Percentiles rank a stretch among this genome's conserved stretches.
Evolutionary conservation across 1,284 basidiomycete species (phyloP).

Genomic region (Golubevia sp.): DNA sequence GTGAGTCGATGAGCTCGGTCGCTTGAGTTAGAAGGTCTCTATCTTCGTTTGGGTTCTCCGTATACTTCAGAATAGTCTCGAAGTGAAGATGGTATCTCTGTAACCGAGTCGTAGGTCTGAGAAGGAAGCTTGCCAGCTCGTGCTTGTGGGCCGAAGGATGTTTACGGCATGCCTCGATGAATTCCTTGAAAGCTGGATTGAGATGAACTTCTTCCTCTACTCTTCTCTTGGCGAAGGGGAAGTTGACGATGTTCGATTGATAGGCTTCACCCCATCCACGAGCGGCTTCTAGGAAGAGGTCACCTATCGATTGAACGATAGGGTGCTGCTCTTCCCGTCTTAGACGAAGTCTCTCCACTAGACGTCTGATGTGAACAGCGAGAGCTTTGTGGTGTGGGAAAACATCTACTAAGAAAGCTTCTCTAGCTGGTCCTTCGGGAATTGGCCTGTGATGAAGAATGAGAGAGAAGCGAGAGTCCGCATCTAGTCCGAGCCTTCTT

Average conservation of each 20-base stretch:
- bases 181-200: slow-evolving; percentile 48
- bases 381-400: slow-evolving; percentile 49
- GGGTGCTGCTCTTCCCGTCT: slow-evolving; percentile 52
- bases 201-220: slow-evolving; percentile 38
- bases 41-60: slow-evolving; percentile 39
- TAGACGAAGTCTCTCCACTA: slow-evolving; percentile 54
- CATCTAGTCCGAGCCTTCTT: too few relatives aligned
- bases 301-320: slow-evolving; percentile 47
- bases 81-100: slow-evolving; percentile 56
- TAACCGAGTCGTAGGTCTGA: slow-evolving; percentile 45
- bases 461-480: too few relatives aligned
- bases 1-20: slow-evolving; percentile 50
- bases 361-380: slow-evolving; percentile 26
- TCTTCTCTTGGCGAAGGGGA: slow-evolving; percentile 45
- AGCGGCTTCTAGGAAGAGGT: slow-evolving; percentile 46
- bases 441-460: slow-evolving; percentile 14
- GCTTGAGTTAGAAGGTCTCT: slow-evolving; percentile 35
- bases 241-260: slow-evolving; percentile 42
- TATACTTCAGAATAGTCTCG: slow-evolving; percentile 44
- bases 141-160: slow-evolving; percentile 50
- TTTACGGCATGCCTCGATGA: slow-evolving; percentile 49
- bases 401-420: slow-evolving; percentile 45
- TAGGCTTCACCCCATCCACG: slow-evolving; percentile 51
- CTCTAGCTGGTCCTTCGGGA: slow-evolving; percentile 32
- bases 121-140: slow-evolving; percentile 51